Evolutionary conservation across 2,329 filamentous ascomycete species (phyloP), one percentile per base, ranked within the genome.

Genomic region (Zasmidium cellare): DNA sequence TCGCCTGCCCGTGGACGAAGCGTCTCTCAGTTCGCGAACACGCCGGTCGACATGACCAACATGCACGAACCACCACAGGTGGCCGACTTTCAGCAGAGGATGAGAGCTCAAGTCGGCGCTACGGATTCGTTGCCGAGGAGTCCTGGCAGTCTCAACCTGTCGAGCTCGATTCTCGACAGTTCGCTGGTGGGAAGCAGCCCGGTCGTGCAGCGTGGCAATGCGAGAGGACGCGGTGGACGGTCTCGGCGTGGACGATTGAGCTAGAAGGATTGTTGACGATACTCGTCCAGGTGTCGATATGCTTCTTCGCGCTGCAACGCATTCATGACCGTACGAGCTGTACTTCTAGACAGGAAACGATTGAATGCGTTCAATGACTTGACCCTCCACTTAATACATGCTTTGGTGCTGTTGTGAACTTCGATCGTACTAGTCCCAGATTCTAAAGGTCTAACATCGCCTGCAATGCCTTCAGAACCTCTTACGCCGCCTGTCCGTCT

Each of bases 161-260:
- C 65, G 23, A 74, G 71, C 48, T 72, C 71, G 19, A 57, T 73
- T 1, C 53, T 76, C 57, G 74, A 74, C 31, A 74, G 72, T 55
- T 73, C 70, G 3, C 67, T 61, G 45, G 57, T 51, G 59, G 74
- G 46, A 68, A 73, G 71, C 57, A 74, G 71, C 64, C 72, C 72
- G 14, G 71, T 72, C 28, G 52, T 70, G 59, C 68, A 68, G 56
- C 53, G 69, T 35, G 57, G 54, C 11, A 61, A 59, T 46, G 60
- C 25, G 3, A 31, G 58, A 35, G 53, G 44, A 18, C 47, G 57
- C 51, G 56, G 56, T 50, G 57, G 51, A 6, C 2, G 55, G 18
- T 14, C 25, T 28, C 48, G 55, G 3, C 44, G 55, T 20, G 49
- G 55, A 1, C 24, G 55, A 18, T 22, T 47, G 24, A 57, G 55